Evolutionary conservation across 2,329 filamentous ascomycete genomes (phyloP).

Genomic region (Lachnellula subtilissima): DNA sequence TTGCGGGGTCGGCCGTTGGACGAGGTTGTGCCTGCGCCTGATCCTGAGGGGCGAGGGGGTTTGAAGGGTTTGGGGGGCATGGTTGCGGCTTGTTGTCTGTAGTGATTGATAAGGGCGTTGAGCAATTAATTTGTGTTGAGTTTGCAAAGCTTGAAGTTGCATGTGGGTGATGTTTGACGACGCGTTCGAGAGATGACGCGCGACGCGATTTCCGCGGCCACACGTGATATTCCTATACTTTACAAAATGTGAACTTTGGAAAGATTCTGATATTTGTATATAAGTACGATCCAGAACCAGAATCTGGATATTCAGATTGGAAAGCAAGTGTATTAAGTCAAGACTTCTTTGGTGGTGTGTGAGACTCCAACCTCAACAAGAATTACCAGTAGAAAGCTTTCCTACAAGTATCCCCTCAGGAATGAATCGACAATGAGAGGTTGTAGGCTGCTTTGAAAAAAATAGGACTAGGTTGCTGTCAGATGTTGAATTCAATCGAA

Average conservation of each 20-base stretch:
- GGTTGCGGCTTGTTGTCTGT: not conserved
- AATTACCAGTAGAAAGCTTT: no score
- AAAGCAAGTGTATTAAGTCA: no score
- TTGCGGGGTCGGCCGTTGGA: constrained; percentile 2
- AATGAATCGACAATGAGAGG: no score
- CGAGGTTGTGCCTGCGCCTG: constrained; percentile 1
- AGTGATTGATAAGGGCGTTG: not conserved
- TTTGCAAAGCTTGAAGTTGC: not conserved
- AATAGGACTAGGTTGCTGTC: no score
- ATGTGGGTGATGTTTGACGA: not conserved
- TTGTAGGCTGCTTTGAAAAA: no score
- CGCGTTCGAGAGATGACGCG: not conserved
- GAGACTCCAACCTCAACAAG: no score
- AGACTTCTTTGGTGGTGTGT: no score
- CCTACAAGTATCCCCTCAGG: no score
- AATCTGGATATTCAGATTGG: no score
- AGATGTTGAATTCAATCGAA: no score
- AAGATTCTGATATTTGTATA: no score
- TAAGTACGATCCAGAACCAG: no score
- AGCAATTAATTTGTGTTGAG: not conserved
- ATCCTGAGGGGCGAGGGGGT: constrained; percentile 21
- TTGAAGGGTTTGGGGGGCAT: constrained; percentile 32
- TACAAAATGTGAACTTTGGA: not conserved
- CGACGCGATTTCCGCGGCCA: not conserved
- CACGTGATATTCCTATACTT: not conserved